phyloP scores from a whole-genome alignment of 106 monocot species.

The Xerophyta viscosa region DNA sequence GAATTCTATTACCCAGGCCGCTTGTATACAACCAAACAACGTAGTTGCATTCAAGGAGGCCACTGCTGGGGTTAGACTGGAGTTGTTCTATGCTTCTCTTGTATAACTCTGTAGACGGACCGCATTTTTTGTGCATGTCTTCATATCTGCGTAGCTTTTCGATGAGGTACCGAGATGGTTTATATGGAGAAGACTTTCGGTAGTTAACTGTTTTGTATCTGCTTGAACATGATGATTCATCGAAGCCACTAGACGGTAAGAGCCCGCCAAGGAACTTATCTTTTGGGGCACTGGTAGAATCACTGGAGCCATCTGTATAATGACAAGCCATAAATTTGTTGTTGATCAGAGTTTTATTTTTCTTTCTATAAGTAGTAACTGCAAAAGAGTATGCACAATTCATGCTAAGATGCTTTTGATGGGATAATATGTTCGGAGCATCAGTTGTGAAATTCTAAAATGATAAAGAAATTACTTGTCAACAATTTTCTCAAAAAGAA shows the following conservation, averaged over 20 bases:
- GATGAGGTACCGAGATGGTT: slow-evolving; percentile 52
- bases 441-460: no score
- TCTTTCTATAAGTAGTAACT: no score
- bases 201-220: slow-evolving; percentile 38
- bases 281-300: not conserved
- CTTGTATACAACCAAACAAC: slow-evolving; percentile 41
- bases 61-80: slow-evolving; percentile 19
- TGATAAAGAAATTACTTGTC: no score
- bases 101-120: slow-evolving; percentile 45
- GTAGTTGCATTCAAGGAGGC: slow-evolving; percentile 40
- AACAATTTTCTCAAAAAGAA: no score
- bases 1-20: slow-evolving; percentile 75
- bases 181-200: slow-evolving; percentile 35
- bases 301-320: no score
- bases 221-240: slow-evolving; percentile 60
- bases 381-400: no score
- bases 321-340: no score
- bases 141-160: slow-evolving; percentile 53
- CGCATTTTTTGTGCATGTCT: slow-evolving; percentile 62
- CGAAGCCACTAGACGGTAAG: slow-evolving; percentile 47
- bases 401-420: no score
- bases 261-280: slow-evolving; percentile 44
- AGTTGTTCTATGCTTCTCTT: slow-evolving; percentile 33
- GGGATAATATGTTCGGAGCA: no score
- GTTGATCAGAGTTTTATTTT: no score